Evolutionary conservation across 2,329 filamentous ascomycete genomes (phyloP), one percentile per base, ranked within the genome.

Genomic region (Aureobasidium lini): DNA sequence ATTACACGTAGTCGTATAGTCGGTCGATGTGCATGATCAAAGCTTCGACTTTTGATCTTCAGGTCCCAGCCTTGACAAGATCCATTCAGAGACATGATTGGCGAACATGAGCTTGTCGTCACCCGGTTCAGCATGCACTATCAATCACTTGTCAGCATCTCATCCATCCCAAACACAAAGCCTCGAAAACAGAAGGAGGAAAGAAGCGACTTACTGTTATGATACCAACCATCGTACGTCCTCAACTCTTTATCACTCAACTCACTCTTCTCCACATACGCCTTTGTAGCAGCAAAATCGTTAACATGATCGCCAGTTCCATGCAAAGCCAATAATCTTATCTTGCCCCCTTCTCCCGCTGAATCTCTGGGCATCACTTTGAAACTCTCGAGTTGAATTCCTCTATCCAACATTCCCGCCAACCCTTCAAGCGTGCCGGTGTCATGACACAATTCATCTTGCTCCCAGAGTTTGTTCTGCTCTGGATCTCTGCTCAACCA

Each of bases 351-450:
- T 62, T 80, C 77, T n/a, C 75, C 74, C 18, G 68, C 70, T 32
- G 70, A 70, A 9, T 77, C 75, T 4, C 67, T 65, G 37, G 76
- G 65, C 62, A 69, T 74, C 32, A 84, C 72, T 53, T 76, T 79
- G 2, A 85, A 87, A 6, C 71, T 74, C 5, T 82, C 75, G 62
- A 95, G 73, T 57, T 78, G 78, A 5, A 75, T 75, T 1, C 86
- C 86, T 29, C 92, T 82, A 70, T 95, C 89, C 64, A 96, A 75
- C 81, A 96, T 80, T 0, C 83, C 86, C 0, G 87, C 81, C 36
- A 96, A 71, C 0, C 89, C 89, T 71, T 92, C 86, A n/a, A 95
- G 78, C 6, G 92, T 96, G 37, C 90, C 92, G 2, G 85, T 93
- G 71, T 93, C 81, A 73, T 96, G 91, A 72, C 86, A 84, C 56